Base-by-base conservation (phyloP, 306 rosid species). In the Prunus mume region DNA sequence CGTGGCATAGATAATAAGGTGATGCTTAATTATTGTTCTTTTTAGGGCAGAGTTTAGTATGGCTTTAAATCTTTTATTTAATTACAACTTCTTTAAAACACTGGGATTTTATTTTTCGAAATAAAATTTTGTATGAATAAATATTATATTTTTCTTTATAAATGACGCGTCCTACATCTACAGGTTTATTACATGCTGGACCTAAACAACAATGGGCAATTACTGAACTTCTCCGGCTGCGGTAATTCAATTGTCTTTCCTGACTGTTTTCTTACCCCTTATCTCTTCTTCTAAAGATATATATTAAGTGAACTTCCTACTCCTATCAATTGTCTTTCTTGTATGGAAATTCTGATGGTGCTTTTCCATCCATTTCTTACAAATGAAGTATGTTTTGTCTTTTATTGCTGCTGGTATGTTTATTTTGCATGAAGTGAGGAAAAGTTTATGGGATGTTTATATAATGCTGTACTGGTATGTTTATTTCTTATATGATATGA, bases 1-100 rank as follows among this genome's bases (percentile, higher is more conserved):
- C 97, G 97, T 58, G 98, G 98, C 82, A 84, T 95, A 83, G 98
- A 92, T 86, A 95, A 92, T 82, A 92, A 95, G 98, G 98, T 95
- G 76, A 69, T 64, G 43, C 43, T 38, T 38, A 38, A 38, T 38
- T 6, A 38, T 38, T 38, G 43, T 38, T 2, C 43, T 38, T 38
- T 34, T 38, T 38, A 7, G 43, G 9, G 43, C 9, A 38, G 43
- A 38, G 43, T 38, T 38, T 38, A 38, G 43, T 38, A 38, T 7
- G 43, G 43, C 43, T 38, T 38, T 38, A 38, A 38, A 38, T 38
- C 9, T 6, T 38, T 38, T 38, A 38, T 38, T 38, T 38, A 38
- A 38, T 54, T 8, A 15, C 43, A 61, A 27, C 19, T 61, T 61
- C 19, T 61, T 61, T 24, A 13, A 27, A 61, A 61, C 10, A 27